Conservation (phyloP, 805 yeast genomes). For the Starmerella powellii region DNA sequence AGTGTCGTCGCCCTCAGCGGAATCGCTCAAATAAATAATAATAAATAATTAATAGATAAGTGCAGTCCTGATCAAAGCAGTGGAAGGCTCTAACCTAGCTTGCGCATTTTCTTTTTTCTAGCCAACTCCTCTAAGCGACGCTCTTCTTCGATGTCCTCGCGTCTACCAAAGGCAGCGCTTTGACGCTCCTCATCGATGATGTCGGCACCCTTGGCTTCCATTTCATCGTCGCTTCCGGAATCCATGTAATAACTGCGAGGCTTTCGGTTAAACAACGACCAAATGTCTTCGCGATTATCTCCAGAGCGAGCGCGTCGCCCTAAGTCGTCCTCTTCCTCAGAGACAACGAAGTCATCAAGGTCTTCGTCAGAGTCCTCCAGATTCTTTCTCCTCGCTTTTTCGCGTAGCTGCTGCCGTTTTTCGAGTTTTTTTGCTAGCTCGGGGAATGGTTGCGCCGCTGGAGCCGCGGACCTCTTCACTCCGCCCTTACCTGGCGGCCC, state of each 20-base stretch:
- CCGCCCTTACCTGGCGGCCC: background rate
- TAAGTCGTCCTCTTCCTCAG: constrained; percentile 37
- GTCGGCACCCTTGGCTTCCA: constrained; percentile 94
- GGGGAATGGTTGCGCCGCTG: constrained; percentile 21
- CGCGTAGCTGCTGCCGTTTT: constrained; percentile 1
- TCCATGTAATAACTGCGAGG: constrained; percentile 40
- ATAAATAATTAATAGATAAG: constrained; percentile 1
- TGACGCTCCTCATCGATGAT: constrained; percentile 69
- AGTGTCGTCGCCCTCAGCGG: too few relatives aligned
- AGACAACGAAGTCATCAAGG: constrained; percentile 47
- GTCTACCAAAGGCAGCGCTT: constrained; percentile 53
- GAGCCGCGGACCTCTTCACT: constrained; percentile 14
- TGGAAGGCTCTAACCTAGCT: background rate
- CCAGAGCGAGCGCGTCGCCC: constrained; percentile 37
- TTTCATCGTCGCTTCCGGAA: constrained; percentile 43
- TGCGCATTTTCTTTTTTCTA: constrained; percentile 8
- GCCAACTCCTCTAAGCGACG: constrained; percentile 36
- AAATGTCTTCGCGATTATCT: constrained; percentile 42
- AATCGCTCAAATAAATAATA: background rate
- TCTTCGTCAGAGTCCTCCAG: constrained; percentile 37
- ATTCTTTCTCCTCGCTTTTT: constrained; percentile 2
- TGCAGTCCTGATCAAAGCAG: background rate
- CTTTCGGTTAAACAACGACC: constrained; percentile 64
- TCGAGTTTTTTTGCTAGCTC: constrained; percentile 13
- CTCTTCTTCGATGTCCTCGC: constrained; percentile 67